Base-by-base conservation (phyloP, 495 filamentous ascomycete genomes). In the Sphaerosporella brunnea region DNA sequence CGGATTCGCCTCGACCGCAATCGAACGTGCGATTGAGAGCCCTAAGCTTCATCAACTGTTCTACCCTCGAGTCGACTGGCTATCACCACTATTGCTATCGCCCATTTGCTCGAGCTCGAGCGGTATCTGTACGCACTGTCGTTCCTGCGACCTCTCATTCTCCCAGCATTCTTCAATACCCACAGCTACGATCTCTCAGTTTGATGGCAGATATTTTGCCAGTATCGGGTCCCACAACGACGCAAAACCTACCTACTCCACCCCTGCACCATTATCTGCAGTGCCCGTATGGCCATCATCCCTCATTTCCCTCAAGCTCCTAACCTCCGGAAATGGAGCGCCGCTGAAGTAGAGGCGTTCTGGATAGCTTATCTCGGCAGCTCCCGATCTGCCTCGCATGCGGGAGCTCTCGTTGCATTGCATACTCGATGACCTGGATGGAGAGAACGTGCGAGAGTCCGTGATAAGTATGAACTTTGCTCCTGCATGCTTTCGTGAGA, bases 401-500 rank as follows among this genome's bases (percentile, higher is more conserved):
- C 19, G 40, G 13, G 40, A 43, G 40, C 26, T 43, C 2, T 24
- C 21, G 20, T 23, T 43, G 13, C 24, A 43, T 23, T 43, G 40
- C 40, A 43, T 43, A 19, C 21, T 43, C 13, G 40, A 43, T 13
- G 24, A 13, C 13, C 21, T 24, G 40, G 20, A 11, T 43, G 24
- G 21, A 43, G 24, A 26, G 21, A 43, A 26, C 40, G 40, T 25
- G 40, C 40, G 7, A 20, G 11, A 5, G 24, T 43, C 1, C 40
- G 40, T 8, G 40, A 43, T 3, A 43, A 43, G 18, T 43, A 43
- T 13, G 40, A 43, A 18, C 9, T 8, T 20, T 10, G 20, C 40
- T 43, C 13, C 11, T 43, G 10, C 40, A 26, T 26, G 40, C 40
- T 1, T 43, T 43, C 20, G 40, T 43, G 13, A 19, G 40, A n/a